A percentile compares a stretch with the other conserved stretches of the same genome.
Conservation (phyloP, 2,329 filamentous ascomycete species). For the Xylariaceae sp. region DNA sequence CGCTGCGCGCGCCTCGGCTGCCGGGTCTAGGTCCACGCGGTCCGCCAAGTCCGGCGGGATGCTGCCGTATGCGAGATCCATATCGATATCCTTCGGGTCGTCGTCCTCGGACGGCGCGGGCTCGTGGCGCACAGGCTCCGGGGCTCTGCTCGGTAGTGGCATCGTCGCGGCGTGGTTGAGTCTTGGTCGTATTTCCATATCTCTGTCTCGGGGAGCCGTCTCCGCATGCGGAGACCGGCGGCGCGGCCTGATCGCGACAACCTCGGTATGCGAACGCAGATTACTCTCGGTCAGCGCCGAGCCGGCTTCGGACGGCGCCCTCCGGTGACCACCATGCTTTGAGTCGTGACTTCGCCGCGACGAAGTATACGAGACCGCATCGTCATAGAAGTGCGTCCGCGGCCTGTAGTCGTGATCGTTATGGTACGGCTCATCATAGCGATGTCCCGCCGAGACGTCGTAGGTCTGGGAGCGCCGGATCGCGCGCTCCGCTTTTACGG, state of each 20-base stretch:
- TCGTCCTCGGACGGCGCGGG: constrained; percentile 32
- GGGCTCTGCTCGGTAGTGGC: constrained; percentile 19
- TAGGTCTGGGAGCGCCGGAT: constrained; percentile 57
- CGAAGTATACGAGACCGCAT: constrained; percentile 35
- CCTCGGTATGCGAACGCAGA: constrained; percentile 49
- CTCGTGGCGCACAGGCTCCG: constrained; percentile 8
- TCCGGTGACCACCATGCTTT: constrained; percentile 30
- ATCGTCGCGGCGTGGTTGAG: constrained; percentile 33
- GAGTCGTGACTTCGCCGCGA: constrained; percentile 41
- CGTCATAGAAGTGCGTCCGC: constrained; percentile 27
- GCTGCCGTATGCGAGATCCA: constrained; percentile 87
- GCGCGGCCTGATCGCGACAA: constrained; percentile 46
- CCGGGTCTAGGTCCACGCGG: constrained; percentile 35
- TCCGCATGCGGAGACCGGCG: constrained; percentile 39
- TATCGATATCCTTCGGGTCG: constrained; percentile 60
- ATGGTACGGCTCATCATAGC: constrained; percentile 22
- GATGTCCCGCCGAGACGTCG: constrained; percentile 34
- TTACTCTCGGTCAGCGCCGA: constrained; percentile 48
- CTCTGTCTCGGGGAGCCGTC: constrained; percentile 41
- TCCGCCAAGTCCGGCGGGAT: constrained; percentile 61
- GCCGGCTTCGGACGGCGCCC: constrained; percentile 31
- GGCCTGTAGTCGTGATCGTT: constrained; percentile 23
- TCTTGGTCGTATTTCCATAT: constrained; percentile 35
- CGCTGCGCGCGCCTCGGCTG: constrained; percentile 40
- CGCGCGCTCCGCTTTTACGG: constrained; percentile 62